Conservation (phyloP, 176 grass and related monocot species). For the Oryza meridionalis region DNA sequence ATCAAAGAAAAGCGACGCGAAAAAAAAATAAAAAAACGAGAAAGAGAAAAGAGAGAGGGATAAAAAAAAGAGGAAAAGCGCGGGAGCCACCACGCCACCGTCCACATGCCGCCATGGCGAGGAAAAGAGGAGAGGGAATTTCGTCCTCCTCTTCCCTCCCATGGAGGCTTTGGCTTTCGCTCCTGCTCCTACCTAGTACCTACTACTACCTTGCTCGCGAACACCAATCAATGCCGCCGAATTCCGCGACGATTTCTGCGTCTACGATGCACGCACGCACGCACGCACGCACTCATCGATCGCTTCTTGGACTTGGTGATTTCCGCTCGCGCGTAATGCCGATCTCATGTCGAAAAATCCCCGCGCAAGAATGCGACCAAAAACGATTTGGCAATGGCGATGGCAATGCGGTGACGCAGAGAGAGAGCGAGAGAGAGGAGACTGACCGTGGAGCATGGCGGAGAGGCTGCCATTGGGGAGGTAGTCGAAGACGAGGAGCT, state of each 20-base stretch:
- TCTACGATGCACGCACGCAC: too few species aligned
- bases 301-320: neutral
- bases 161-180: neutral
- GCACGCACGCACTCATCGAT: neutral
- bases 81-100: constrained; percentile 22
- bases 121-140: neutral
- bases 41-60: neutral
- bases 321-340: neutral
- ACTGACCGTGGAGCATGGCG: constrained; percentile 89
- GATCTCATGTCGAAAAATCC: neutral
- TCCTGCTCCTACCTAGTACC: constrained; percentile 4
- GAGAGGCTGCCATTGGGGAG: constrained; percentile 96
- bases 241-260: constrained; percentile 12
- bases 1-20: constrained; percentile 7
- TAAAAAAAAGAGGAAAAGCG: constrained; percentile 12
- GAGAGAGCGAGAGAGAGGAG: too few species aligned
- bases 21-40: neutral
- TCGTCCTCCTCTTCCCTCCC: neutral
- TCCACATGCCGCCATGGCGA: constrained; percentile 32
- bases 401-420: neutral
- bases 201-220: neutral
- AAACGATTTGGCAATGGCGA: neutral
- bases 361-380: neutral
- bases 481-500: constrained; percentile 92
- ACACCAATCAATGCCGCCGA: constrained; percentile 29